These are phyloP conservation scores for Trypanosoma avium DNA, from an alignment of 208 protist genomes.

Conservation along the genomic window DNA sequence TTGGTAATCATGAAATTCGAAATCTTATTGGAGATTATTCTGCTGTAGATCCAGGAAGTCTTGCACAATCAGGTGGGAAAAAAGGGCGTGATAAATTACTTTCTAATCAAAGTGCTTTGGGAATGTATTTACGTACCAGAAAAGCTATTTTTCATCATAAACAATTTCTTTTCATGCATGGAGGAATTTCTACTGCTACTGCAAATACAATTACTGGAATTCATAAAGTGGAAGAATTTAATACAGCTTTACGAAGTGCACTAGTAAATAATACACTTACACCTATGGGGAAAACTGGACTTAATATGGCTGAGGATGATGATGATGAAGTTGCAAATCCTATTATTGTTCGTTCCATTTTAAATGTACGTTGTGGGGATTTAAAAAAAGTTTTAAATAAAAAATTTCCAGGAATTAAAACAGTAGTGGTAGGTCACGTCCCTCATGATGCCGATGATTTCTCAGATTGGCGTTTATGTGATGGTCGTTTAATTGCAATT, in stretches of 20 bases:
- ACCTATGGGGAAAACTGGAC: slow-evolving; percentile 48
- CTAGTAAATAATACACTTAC: slow-evolving; percentile 69
- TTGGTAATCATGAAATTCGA: slow-evolving; percentile 92
- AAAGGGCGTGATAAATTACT: slow-evolving; percentile 56
- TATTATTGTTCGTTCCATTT: slow-evolving; percentile 82
- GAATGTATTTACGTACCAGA: slow-evolving; percentile 73
- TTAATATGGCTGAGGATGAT: slow-evolving; percentile 70
- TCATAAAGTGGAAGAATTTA: slow-evolving; percentile 78
- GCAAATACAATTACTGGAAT: slow-evolving; percentile 72
- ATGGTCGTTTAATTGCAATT: slow-evolving; percentile 74
- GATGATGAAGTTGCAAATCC: slow-evolving; percentile 72
- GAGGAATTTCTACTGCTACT: slow-evolving; percentile 82
- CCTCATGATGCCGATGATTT: slow-evolving; percentile 82
- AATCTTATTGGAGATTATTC: slow-evolving; percentile 85
- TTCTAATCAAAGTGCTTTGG: slow-evolving; percentile 68
- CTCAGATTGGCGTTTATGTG: slow-evolving; percentile 75
- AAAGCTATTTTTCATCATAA: slow-evolving; percentile 76
- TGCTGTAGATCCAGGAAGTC: slow-evolving; percentile 62
- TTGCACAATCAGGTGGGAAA: slow-evolving; percentile 52
- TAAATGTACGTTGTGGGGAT: slow-evolving; percentile 80
- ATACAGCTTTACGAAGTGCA: slow-evolving; percentile 55
- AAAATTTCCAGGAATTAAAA: slow-evolving; percentile 75
- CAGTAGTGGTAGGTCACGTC: slow-evolving; percentile 89
- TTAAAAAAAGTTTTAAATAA: slow-evolving; percentile 64
- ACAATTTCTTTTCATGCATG: slow-evolving; percentile 91